These are phyloP conservation scores for Diaporthe ilicicola DNA, from an alignment of 2,329 filamentous ascomycete genomes.

Conservation along the genomic window DNA sequence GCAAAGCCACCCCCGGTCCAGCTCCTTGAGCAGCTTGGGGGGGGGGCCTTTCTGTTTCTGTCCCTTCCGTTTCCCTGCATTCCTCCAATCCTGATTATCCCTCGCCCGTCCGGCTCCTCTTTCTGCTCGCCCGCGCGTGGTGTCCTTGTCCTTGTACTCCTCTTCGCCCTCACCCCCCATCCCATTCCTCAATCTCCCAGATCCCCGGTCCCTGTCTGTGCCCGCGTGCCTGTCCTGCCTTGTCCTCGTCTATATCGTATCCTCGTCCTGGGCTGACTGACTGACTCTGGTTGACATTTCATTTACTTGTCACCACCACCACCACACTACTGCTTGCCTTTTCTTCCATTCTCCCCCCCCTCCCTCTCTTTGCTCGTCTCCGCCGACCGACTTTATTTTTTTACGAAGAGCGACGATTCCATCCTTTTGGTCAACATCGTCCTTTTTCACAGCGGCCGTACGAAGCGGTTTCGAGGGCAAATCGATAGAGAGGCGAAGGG, in stretches of 20 bases:
- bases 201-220: conserved; percentile 32
- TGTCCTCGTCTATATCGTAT: conserved; percentile 23
- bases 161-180: conserved; percentile 21
- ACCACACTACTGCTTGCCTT: conserved; percentile 13
- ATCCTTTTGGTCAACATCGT: conserved; percentile 37
- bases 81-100: conserved; percentile 30
- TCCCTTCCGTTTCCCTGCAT: conserved; percentile 31
- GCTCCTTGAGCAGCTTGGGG: not conserved
- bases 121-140: conserved; percentile 11
- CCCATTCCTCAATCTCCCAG: conserved; percentile 27
- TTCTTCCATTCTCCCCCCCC: conserved; percentile 32
- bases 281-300: conserved; percentile 29
- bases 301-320: conserved; percentile 30
- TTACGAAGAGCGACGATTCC: conserved; percentile 32
- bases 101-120: conserved; percentile 23
- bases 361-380: conserved; percentile 31
- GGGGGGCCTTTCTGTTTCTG: conserved; percentile 30
- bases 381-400: conserved; percentile 32
- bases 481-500: conserved; percentile 20
- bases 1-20: conserved; percentile 26
- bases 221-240: conserved; percentile 32
- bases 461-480: conserved; percentile 30
- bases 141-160: conserved; percentile 14
- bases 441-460: conserved; percentile 28
- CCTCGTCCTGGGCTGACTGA: conserved; percentile 20